phyloP scores from a whole-genome alignment of 805 yeast species.

The Candida lessepsii region DNA sequence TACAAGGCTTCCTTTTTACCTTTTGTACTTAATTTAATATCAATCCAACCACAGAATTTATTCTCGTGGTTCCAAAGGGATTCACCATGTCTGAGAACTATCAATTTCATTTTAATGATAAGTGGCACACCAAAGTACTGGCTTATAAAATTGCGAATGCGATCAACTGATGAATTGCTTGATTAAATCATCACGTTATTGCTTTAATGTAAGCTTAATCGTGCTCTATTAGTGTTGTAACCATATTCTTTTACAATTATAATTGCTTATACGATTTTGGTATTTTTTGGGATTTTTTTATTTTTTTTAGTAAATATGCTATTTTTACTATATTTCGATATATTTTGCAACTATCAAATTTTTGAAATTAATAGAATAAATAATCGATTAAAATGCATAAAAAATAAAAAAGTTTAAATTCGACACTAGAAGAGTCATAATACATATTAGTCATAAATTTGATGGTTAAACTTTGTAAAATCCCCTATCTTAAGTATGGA shows the following conservation, averaged over 20 bases:
- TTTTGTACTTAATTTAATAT: conserved; percentile 36
- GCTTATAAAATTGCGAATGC: conserved; percentile 5
- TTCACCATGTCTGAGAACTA: conserved; percentile 46
- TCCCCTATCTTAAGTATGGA: too few species aligned
- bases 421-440: too few species aligned
- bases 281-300: conserved; percentile 1
- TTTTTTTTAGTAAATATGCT: background rate
- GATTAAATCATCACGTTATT: background rate
- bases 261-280: background rate
- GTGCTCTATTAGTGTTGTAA: too few species aligned
- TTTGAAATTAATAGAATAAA: background rate
- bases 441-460: too few species aligned
- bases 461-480: too few species aligned
- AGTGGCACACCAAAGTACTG: too few species aligned
- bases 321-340: background rate
- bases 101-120: conserved; percentile 18
- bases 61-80: conserved; percentile 43
- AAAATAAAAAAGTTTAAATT: background rate
- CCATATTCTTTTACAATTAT: too few species aligned
- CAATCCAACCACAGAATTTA: conserved; percentile 48
- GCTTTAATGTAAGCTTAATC: too few species aligned
- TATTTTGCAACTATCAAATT: conserved; percentile 1
- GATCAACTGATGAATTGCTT: conserved; percentile 1
- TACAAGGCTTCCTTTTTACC: conserved; percentile 39
- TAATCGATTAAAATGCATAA: background rate